These are phyloP conservation scores for Thozetella sp. DNA, from an alignment of 495 filamentous ascomycete genomes.

Conservation along the genomic window DNA sequence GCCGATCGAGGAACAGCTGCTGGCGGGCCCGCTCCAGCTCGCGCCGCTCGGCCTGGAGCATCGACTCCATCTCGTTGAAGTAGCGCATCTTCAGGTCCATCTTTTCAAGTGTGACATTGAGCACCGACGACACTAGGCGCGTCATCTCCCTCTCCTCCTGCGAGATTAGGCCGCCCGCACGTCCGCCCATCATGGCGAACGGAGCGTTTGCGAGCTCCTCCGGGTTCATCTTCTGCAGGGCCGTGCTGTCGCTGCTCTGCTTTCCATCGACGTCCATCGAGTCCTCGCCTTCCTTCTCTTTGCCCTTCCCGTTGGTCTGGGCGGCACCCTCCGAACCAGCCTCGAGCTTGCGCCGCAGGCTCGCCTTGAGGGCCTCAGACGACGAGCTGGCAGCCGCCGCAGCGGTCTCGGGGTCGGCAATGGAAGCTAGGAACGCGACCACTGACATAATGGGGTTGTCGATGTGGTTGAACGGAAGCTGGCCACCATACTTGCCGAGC, in stretches of 20 bases:
- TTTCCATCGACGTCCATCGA: slow-evolving; percentile 57
- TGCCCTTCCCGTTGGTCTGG: slow-evolving; percentile 41
- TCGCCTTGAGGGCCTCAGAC: slow-evolving; percentile 79
- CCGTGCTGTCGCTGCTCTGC: slow-evolving; percentile 38
- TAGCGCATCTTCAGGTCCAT: slow-evolving; percentile 85
- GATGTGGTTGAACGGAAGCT: slow-evolving; percentile 81
- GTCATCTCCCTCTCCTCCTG: slow-evolving; percentile 98
- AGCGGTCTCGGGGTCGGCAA: slow-evolving; percentile 84
- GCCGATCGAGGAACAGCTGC: slow-evolving; percentile 88
- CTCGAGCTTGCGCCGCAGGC: slow-evolving; percentile 73
- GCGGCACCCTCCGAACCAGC: slow-evolving; percentile 53
- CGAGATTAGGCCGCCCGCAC: slow-evolving; percentile 84
- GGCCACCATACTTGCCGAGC: slow-evolving; percentile 64
- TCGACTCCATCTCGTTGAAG: slow-evolving; percentile 93
- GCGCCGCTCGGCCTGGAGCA: slow-evolving; percentile 86
- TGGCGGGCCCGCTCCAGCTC: slow-evolving; percentile 90
- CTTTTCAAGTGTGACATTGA: slow-evolving; percentile 83
- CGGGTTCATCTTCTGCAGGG: slow-evolving; percentile 46
- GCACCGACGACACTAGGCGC: slow-evolving; percentile 79
- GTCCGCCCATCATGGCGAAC: slow-evolving; percentile 80
- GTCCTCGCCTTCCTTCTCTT: slow-evolving; percentile 57
- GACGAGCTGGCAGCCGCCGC: slow-evolving; percentile 86
- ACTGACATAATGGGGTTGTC: slow-evolving; percentile 97
- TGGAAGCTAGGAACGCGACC: slow-evolving; percentile 85
- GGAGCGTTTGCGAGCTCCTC: slow-evolving; percentile 76